Conservation (phyloP, 805 yeast genomes). For the Sungouiella thailandica region DNA sequence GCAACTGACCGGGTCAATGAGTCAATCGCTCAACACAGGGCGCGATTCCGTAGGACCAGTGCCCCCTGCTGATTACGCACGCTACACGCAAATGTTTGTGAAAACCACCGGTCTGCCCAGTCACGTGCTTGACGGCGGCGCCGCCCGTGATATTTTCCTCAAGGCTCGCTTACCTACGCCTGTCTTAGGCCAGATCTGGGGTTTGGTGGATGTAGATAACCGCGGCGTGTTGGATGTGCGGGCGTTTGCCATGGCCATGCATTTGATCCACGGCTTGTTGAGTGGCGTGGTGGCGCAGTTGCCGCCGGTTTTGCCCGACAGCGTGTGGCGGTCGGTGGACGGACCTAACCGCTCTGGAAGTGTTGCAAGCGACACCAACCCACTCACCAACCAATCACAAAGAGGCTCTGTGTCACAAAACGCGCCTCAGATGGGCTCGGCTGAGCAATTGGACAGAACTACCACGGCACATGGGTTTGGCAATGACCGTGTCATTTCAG, state of each 20-base stretch:
- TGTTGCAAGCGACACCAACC: constrained; percentile 37
- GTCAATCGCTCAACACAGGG: constrained; percentile 34
- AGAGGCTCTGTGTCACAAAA: too few species aligned
- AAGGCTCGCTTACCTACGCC: constrained; percentile 83
- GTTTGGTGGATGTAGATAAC: constrained; percentile 71
- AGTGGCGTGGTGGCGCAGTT: constrained; percentile 59
- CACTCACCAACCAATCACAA: too few species aligned
- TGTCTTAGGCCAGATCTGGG: constrained; percentile 84
- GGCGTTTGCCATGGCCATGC: constrained; percentile 92
- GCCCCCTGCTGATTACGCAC: constrained; percentile 52
- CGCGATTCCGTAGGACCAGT: constrained; percentile 32
- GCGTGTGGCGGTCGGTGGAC: constrained; percentile 34
- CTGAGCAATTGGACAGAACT: constrained; percentile 17
- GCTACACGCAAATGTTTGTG: constrained; percentile 68
- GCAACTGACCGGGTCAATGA: constrained; percentile 33
- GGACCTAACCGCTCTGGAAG: too few species aligned
- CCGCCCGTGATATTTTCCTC: constrained; percentile 79
- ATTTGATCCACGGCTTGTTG: constrained; percentile 77
- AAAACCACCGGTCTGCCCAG: constrained; percentile 53
- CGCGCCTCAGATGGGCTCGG: constrained; percentile 1
- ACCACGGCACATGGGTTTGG: constrained; percentile 15
- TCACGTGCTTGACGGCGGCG: constrained; percentile 64
- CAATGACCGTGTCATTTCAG: constrained; percentile 8
- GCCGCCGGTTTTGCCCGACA: constrained; percentile 39
- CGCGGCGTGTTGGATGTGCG: constrained; percentile 67